Conservation (phyloP, 805 yeast genomes). For the Hanseniaspora guilliermondii region DNA sequence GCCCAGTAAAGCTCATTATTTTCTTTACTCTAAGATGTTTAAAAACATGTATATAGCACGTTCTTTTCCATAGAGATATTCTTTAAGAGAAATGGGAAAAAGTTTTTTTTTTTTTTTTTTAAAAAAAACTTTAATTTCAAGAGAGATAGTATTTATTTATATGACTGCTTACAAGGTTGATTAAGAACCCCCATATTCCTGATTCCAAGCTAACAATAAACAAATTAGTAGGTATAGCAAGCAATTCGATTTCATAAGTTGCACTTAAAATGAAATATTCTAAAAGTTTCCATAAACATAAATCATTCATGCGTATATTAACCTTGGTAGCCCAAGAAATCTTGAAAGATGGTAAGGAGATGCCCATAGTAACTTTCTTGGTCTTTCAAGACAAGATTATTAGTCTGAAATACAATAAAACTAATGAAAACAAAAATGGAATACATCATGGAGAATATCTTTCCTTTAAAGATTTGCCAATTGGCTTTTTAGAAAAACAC, state of each 20-base stretch:
- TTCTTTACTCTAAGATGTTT: not conserved
- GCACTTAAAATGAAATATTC: not conserved
- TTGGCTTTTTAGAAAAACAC: conserved; percentile 1
- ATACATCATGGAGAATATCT: conserved; percentile 12
- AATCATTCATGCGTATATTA: not conserved
- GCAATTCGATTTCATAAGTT: no score
- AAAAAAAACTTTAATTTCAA: no score
- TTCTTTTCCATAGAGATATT: no score
- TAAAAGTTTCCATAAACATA: not conserved
- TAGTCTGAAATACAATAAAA: conserved; percentile 2
- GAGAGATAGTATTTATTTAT: no score
- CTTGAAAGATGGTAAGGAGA: conserved; percentile 3
- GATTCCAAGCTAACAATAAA: not conserved
- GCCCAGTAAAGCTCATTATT: no score
- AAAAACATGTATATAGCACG: no score
- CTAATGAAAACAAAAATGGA: conserved; percentile 11
- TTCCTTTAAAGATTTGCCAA: not conserved
- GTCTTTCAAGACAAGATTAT: not conserved
- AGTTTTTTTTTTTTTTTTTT: no score
- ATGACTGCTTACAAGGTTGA: no score
- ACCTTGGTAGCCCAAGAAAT: not conserved
- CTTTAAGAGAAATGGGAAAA: no score
- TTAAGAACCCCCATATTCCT: no score
- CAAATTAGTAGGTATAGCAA: no score
- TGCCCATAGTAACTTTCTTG: conserved; percentile 8